A percentile compares a stretch with the other conserved stretches of the same genome.
phyloP scores from a whole-genome alignment of 805 yeast species.

The Yamadazyma sp. region DNA sequence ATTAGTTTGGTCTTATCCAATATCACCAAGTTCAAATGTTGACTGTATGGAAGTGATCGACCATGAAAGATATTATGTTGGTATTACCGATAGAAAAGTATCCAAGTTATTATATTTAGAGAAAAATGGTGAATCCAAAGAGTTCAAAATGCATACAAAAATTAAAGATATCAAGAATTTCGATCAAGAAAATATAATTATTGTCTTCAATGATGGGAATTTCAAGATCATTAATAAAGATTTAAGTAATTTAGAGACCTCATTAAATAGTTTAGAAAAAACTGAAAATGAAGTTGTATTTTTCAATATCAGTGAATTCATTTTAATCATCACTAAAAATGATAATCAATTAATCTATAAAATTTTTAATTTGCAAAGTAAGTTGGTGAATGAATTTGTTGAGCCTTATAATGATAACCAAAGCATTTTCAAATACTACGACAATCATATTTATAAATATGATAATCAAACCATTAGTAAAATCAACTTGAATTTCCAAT shows the following conservation, averaged over 20 bases:
- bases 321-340: slow-evolving; percentile 10
- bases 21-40: slow-evolving; percentile 46
- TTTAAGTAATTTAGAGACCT: neutral
- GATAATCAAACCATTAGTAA: slow-evolving; percentile 6
- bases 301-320: slow-evolving; percentile 12
- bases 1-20: slow-evolving; percentile 52
- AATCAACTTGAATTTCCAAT: slow-evolving; percentile 6
- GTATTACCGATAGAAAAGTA: slow-evolving; percentile 34
- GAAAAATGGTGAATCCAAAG: slow-evolving; percentile 8
- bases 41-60: slow-evolving; percentile 35
- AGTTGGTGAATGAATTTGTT: slow-evolving; percentile 1
- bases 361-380: slow-evolving; percentile 19
- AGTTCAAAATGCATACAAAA: slow-evolving; percentile 1
- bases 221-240: slow-evolving; percentile 2
- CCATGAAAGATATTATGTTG: slow-evolving; percentile 29
- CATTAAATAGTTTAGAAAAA: neutral
- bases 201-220: slow-evolving; percentile 6
- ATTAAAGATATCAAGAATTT: slow-evolving; percentile 5
- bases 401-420: slow-evolving; percentile 4
- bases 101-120: slow-evolving; percentile 23
- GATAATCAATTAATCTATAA: slow-evolving; percentile 18
- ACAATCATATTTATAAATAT: slow-evolving; percentile 9
- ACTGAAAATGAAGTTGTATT: slow-evolving; percentile 5
- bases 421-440: slow-evolving; percentile 8
- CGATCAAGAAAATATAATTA: slow-evolving; percentile 1